phyloP scores from a whole-genome alignment of 257 asterid genomes.

The Ilex asprella region DNA sequence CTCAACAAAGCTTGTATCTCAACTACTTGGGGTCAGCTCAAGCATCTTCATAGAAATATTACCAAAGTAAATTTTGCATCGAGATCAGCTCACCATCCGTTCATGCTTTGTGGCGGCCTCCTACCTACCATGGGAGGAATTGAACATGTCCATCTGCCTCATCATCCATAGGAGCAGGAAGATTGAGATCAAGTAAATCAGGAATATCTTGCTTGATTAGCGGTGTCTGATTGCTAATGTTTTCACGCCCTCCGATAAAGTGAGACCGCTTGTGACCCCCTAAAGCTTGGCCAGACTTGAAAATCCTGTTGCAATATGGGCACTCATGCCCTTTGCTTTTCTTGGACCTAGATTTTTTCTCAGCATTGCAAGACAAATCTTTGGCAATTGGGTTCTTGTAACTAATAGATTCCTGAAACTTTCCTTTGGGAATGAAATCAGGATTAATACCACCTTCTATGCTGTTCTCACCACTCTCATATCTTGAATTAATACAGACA shows the following conservation, averaged over 20 bases:
- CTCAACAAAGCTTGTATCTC: background rate
- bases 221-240: slow-evolving; percentile 24
- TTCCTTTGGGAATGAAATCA: slow-evolving; percentile 22
- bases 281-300: slow-evolving; percentile 92
- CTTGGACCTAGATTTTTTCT: slow-evolving; percentile 38
- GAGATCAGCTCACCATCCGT: background rate
- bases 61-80: background rate
- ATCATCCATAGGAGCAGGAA: slow-evolving; percentile 70
- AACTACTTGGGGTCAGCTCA: background rate
- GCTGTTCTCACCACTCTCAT: slow-evolving; percentile 62
- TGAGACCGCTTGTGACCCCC: slow-evolving; percentile 97
- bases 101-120: slow-evolving; percentile 1
- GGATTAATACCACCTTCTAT: slow-evolving; percentile 32
- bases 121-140: slow-evolving; percentile 31
- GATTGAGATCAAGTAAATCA: slow-evolving; percentile 73
- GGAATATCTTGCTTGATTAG: slow-evolving; percentile 32
- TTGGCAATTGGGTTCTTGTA: slow-evolving; percentile 35
- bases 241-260: slow-evolving; percentile 43
- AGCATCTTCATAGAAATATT: background rate
- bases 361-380: slow-evolving; percentile 22
- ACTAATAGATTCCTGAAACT: slow-evolving; percentile 30
- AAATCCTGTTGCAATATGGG: slow-evolving; percentile 67
- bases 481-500: slow-evolving; percentile 31
- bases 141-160: slow-evolving; percentile 34
- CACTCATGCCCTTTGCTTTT: slow-evolving; percentile 63